Evolutionary conservation across 164 flowering plant species (phyloP).

Genomic region (Berberis vulgaris): DNA sequence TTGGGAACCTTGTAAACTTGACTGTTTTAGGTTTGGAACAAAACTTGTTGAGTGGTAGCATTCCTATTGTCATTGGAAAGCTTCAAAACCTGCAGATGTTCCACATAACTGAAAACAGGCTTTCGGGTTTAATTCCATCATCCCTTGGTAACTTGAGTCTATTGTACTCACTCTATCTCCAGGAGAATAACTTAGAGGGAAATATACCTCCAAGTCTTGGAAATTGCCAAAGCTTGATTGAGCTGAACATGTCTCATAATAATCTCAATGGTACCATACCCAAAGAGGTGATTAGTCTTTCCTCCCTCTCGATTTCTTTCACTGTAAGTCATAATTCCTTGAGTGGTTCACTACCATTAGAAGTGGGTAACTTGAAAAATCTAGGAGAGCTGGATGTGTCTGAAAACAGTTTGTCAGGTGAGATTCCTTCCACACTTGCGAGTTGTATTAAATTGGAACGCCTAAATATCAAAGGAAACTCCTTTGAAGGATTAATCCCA

Average conservation of each 20-base stretch:
- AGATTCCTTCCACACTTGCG: conserved; percentile 1
- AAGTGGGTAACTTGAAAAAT: conserved; percentile 2
- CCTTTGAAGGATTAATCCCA: conserved; percentile 4
- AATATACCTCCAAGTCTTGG: background rate
- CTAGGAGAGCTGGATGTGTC: conserved; percentile 1
- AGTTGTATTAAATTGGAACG: background rate
- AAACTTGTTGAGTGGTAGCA: background rate
- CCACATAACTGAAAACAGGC: background rate
- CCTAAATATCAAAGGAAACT: conserved; percentile 1
- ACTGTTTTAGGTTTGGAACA: background rate
- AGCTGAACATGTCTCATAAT: conserved; percentile 2
- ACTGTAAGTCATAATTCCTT: background rate
- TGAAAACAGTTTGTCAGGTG: conserved; percentile 2
- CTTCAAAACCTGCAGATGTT: background rate
- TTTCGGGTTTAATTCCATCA: conserved; percentile 3
- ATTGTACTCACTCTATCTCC: background rate
- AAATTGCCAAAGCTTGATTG: background rate
- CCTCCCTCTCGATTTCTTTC: background rate
- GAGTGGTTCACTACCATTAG: conserved; percentile 1
- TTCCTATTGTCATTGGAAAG: conserved; percentile 3
- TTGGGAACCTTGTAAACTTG: background rate
- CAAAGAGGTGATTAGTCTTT: background rate
- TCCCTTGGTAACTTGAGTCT: background rate
- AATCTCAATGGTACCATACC: conserved; percentile 4
- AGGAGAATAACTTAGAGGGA: conserved; percentile 1